phyloP scores from a whole-genome alignment of 169 alveolate species.

The Babesia bigemina region DNA sequence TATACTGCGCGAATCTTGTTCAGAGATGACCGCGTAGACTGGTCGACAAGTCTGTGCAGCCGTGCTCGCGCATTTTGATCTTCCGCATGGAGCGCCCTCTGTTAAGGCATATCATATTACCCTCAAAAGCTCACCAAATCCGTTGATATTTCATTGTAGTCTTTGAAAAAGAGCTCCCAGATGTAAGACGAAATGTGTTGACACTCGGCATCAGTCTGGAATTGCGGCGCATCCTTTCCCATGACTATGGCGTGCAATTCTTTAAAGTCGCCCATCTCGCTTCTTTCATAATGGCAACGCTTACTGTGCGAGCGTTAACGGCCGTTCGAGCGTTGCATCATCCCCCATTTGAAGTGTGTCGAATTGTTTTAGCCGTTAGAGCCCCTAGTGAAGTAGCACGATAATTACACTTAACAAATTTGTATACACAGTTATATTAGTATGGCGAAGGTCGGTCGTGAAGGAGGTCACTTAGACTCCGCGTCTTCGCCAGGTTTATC shows the following conservation, averaged over 20 bases:
- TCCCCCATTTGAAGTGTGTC: background rate
- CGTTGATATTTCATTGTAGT: slow-evolving; percentile 24
- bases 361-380: background rate
- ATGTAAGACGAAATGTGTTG: slow-evolving; percentile 36
- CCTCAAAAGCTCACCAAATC: slow-evolving; percentile 22
- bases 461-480: background rate
- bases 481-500: background rate
- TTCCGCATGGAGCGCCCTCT: slow-evolving; percentile 32
- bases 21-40: slow-evolving; percentile 29
- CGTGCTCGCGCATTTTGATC: slow-evolving; percentile 32
- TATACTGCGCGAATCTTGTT: slow-evolving; percentile 23
- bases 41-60: slow-evolving; percentile 42
- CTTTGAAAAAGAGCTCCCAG: slow-evolving; percentile 49
- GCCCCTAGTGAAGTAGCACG: background rate
- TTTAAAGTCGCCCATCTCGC: slow-evolving; percentile 18
- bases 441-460: slow-evolving; percentile 1
- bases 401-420: no score
- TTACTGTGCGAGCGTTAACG: background rate
- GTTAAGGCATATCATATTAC: background rate
- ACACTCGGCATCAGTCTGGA: slow-evolving; percentile 23
- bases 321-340: background rate
- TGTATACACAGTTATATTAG: background rate
- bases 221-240: slow-evolving; percentile 15
- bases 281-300: background rate
- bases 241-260: slow-evolving; percentile 16